Evolutionary conservation across 805 yeast genomes (phyloP).

Genomic region (Kodamaea hsintzibuensis): DNA sequence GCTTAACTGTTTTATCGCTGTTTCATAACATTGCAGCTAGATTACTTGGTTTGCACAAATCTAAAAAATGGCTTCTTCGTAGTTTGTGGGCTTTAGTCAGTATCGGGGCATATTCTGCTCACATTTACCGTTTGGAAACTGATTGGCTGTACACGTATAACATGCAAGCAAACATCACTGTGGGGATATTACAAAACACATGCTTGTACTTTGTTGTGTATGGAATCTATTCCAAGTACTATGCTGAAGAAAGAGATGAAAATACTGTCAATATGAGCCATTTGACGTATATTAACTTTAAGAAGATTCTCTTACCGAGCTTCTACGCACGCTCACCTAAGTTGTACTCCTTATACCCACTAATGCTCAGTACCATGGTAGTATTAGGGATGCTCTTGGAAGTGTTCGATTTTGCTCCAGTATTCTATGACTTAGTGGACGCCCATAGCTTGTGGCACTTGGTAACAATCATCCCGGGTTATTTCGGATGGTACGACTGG

Average conservation of each 20-base stretch:
- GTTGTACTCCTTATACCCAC: slow-evolving; percentile 41
- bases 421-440: slow-evolving; percentile 63
- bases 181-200: slow-evolving; percentile 76
- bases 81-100: slow-evolving; percentile 42
- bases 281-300: slow-evolving; percentile 25
- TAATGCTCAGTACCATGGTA: slow-evolving; percentile 44
- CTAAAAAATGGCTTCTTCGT: slow-evolving; percentile 24
- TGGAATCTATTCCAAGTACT: slow-evolving; percentile 32
- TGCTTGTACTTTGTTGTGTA: slow-evolving; percentile 26
- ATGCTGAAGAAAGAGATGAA: slow-evolving; percentile 21
- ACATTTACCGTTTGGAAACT: slow-evolving; percentile 60
- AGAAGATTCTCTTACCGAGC: slow-evolving; percentile 26
- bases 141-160: slow-evolving; percentile 93
- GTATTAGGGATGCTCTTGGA: slow-evolving; percentile 84
- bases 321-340: slow-evolving; percentile 38
- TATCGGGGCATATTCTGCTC: slow-evolving; percentile 55
- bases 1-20: slow-evolving; percentile 79
- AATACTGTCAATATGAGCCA: slow-evolving; percentile 21
- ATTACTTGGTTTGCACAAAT: slow-evolving; percentile 56
- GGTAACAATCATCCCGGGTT: slow-evolving; percentile 61
- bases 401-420: slow-evolving; percentile 82
- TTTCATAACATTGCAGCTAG: slow-evolving; percentile 69
- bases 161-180: slow-evolving; percentile 82
- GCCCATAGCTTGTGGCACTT: slow-evolving; percentile 96
- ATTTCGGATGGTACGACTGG: slow-evolving; percentile 47